Evolutionary conservation across 2,329 filamentous ascomycete genomes (phyloP), one percentile per base, ranked within the genome.

Genomic region (Emmonsiellopsis sp.): DNA sequence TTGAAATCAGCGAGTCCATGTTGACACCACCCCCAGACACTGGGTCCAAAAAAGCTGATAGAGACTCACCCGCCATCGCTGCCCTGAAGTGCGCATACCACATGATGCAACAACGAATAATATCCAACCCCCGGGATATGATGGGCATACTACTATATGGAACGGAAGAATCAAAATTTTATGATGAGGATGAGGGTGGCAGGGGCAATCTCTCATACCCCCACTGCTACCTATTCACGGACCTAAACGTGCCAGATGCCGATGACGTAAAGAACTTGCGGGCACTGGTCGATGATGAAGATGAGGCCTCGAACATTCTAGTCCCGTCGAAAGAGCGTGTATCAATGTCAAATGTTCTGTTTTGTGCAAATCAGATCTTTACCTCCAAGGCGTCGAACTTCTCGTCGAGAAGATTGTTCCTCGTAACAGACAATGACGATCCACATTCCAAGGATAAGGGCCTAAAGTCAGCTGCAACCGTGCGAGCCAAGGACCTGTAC

Each of bases 41-140:
- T 6, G 78, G 81, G 56, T 80, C 84, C 50, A 95, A 88, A 71
- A 92, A 90, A 68, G 81, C 83, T 43, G 86, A 88, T 59, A 83
- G 77, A 54, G 88, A 92, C 63, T 91, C 87, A 44, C 84, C 92
- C 3, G 78, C 89, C 0, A 79, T 85, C 51, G 91, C 92, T 13
- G 91, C 93, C 3, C 73, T 98, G 49, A 95, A 95, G 77, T 96
- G 89, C 63, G 93, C 92, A 54, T 95, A 95, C 65, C 83, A 89
- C 65, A 77, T 98, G 51, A 96, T 98, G 89, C 89, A 97, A 72
- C 92, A 97, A 73, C 89, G 93, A 62, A 97, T 98, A 70, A 97
- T 98, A 62, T 92, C 92, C 3, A 92, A 91, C 57, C 93, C 93
- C 1, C 91, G 86, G 65, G 93, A 98, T 57, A 94, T 96, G 88